These are phyloP conservation scores for Suillus subaureus DNA, from an alignment of 768 basidiomycete genomes.

Conservation along the genomic window DNA sequence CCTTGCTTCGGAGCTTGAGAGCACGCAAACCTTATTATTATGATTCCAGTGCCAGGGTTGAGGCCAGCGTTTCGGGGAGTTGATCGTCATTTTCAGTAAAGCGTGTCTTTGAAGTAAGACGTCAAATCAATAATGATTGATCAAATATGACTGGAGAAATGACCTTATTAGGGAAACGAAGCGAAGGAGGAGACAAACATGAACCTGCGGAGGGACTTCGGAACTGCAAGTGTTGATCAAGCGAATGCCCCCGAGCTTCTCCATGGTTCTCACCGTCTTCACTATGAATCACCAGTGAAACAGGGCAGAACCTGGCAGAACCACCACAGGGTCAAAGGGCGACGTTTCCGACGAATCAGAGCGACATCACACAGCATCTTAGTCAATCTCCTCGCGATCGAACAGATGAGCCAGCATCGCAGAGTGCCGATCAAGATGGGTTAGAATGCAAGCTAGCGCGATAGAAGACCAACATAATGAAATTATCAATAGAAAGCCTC, in stretches of 20 bases:
- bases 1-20: slow-evolving; percentile 1
- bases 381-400: slow-evolving; percentile 7
- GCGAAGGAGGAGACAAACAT: slow-evolving; percentile 1
- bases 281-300: slow-evolving; percentile 2
- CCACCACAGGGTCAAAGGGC: slow-evolving; percentile 5
- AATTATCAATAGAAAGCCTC: slow-evolving; percentile 1
- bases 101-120: slow-evolving; percentile 1
- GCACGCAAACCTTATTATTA: slow-evolving; percentile 1
- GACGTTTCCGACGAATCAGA: slow-evolving; percentile 3
- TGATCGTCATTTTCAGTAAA: slow-evolving; percentile 1
- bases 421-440: not conserved
- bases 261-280: slow-evolving; percentile 2
- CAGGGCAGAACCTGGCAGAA: slow-evolving; percentile 1
- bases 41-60: slow-evolving; percentile 1
- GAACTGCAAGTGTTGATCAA: slow-evolving; percentile 2
- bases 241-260: slow-evolving; percentile 6
- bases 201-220: slow-evolving; percentile 3
- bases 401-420: slow-evolving; percentile 1
- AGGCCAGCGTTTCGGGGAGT: not conserved
- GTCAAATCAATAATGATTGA: slow-evolving; percentile 2
- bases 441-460: not conserved
- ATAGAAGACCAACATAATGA: slow-evolving; percentile 2
- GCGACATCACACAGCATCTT: not conserved
- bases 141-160: not conserved
- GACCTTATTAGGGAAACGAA: not conserved